A percentile compares a stretch with the other conserved stretches of the same genome.
Conservation (phyloP, 257 asterid species). For the Dorcoceras hygrometricum region DNA sequence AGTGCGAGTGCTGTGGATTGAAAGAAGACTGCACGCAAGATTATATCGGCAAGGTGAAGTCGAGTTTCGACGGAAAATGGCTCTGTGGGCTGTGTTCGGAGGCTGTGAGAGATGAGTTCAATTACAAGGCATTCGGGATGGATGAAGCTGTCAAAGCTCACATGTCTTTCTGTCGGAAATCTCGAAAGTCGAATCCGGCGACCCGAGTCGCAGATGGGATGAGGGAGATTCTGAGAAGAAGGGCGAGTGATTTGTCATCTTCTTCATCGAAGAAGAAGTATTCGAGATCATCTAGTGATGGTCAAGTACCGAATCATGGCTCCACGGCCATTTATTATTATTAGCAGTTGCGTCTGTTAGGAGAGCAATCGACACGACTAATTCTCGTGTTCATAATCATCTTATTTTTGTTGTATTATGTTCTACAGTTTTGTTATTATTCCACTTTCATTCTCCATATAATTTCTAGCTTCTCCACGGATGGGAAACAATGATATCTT, state of each 20-base stretch:
- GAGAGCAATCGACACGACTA: too few relatives aligned
- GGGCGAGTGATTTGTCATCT: slow-evolving; percentile 34
- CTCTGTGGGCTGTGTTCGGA: slow-evolving; percentile 88
- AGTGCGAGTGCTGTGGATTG: slow-evolving; percentile 90
- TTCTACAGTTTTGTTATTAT: neutral
- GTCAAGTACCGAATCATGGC: neutral
- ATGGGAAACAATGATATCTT: too few relatives aligned
- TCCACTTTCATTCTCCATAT: neutral
- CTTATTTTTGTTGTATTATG: neutral
- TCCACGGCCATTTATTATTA: neutral
- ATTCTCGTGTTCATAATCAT: neutral
- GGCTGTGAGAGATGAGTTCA: slow-evolving; percentile 77
- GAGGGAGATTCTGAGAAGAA: slow-evolving; percentile 76
- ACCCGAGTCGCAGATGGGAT: slow-evolving; percentile 78
- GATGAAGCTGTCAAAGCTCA: slow-evolving; percentile 87
- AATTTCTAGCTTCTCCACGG: neutral
- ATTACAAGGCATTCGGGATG: slow-evolving; percentile 27
- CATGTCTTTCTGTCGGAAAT: slow-evolving; percentile 77
- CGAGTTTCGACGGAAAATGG: slow-evolving; percentile 80
- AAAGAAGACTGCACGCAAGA: slow-evolving; percentile 88
- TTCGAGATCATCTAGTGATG: slow-evolving; percentile 48
- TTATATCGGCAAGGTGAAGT: slow-evolving; percentile 63
- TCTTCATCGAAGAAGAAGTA: slow-evolving; percentile 36
- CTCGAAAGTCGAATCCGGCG: slow-evolving; percentile 65
- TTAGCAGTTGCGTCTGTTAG: neutral